Percentiles rank a stretch among this genome's conserved stretches.
phyloP scores from a whole-genome alignment of 78 protist species.

The Emiliania huxleyi region DNA sequence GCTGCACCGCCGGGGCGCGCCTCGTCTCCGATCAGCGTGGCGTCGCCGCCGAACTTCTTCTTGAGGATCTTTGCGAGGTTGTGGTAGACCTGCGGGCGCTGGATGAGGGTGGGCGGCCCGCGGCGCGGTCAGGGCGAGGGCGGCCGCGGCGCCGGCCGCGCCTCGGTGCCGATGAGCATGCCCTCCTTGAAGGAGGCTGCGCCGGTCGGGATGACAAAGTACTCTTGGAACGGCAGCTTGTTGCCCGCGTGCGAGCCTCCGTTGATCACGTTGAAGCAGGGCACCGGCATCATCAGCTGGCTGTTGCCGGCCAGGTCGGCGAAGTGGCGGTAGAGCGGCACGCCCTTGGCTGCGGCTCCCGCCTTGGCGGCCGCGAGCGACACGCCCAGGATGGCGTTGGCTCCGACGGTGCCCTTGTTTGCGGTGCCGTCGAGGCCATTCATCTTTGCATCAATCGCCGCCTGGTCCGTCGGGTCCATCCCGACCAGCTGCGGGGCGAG shows the following conservation, averaged over 20 bases:
- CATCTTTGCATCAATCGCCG: constrained; percentile 82
- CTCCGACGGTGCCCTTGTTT: constrained; percentile 81
- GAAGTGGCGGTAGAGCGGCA: constrained; percentile 91
- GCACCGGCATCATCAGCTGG: constrained; percentile 81
- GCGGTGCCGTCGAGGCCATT: constrained; percentile 26
- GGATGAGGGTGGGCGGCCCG: too few species aligned
- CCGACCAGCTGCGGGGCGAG: constrained; percentile 19
- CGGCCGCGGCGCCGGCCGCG: neutral
- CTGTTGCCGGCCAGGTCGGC: constrained; percentile 73
- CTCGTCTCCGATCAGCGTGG: constrained; percentile 97
- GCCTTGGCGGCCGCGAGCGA: constrained; percentile 89
- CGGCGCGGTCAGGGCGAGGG: too few species aligned
- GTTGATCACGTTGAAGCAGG: constrained; percentile 98
- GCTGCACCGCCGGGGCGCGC: too few species aligned
- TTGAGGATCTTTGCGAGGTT: constrained; percentile 84
- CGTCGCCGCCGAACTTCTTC: constrained; percentile 73
- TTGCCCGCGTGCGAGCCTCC: constrained; percentile 99
- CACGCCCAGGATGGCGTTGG: constrained; percentile 96
- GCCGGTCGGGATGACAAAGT: constrained; percentile 87
- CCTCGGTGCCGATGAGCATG: constrained; percentile 6
- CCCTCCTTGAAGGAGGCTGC: constrained; percentile 72
- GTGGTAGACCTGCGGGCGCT: constrained; percentile 89
- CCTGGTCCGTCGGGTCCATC: constrained; percentile 77
- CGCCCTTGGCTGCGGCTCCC: constrained; percentile 80
- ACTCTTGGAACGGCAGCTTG: constrained; percentile 83